These are phyloP conservation scores for Fomitopsis schrenkii DNA, from an alignment of 1,284 basidiomycete genomes.

Conservation along the genomic window DNA sequence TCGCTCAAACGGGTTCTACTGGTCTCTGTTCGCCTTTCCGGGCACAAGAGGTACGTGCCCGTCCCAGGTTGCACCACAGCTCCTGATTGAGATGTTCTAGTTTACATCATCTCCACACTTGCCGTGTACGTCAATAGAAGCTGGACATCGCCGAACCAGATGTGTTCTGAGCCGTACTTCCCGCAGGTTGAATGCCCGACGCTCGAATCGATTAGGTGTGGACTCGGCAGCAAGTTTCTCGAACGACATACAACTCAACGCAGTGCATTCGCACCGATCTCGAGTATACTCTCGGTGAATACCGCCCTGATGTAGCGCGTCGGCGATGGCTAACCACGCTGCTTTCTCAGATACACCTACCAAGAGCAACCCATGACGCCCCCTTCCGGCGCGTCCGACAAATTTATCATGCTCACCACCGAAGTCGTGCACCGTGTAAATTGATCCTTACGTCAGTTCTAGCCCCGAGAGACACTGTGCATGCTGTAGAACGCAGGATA, in stretches of 20 bases:
- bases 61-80: background rate
- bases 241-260: background rate
- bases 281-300: background rate
- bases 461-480: no score
- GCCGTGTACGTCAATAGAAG: background rate
- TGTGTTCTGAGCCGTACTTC: background rate
- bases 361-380: slow-evolving; percentile 1
- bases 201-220: background rate
- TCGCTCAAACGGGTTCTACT: background rate
- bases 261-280: background rate
- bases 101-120: background rate
- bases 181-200: background rate
- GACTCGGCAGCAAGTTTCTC: background rate
- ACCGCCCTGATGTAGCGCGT: no score
- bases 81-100: background rate
- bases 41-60: background rate
- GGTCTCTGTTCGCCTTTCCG: background rate
- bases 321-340: background rate
- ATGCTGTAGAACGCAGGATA: no score
- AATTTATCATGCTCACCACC: background rate
- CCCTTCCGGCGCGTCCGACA: background rate
- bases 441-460: background rate
- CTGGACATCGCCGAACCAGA: background rate
- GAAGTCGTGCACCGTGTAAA: background rate
- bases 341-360: background rate